Percentiles rank a stretch among this genome's conserved stretches.
Evolutionary conservation across 805 yeast species (phyloP).

Genomic region (Candida insectalens): DNA sequence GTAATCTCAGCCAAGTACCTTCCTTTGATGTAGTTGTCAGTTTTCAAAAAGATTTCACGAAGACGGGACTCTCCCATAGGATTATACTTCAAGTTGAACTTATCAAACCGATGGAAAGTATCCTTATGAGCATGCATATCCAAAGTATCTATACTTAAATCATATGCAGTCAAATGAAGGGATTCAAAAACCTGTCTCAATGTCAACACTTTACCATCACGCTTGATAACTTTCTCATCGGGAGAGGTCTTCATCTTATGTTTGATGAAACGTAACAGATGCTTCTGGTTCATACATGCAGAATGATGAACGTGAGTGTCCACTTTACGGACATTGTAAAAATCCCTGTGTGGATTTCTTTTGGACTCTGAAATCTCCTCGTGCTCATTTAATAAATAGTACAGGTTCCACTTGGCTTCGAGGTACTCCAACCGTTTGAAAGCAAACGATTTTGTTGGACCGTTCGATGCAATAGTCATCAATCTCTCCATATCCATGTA

Average conservation of each 20-base stretch:
- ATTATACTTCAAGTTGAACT: conserved; percentile 92
- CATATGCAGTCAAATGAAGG: conserved; percentile 85
- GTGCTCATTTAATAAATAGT: conserved; percentile 79
- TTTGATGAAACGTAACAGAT: conserved; percentile 85
- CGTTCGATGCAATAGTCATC: conserved; percentile 74
- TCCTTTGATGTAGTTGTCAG: conserved; percentile 89
- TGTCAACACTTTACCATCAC: conserved; percentile 86
- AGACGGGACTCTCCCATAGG: conserved; percentile 97
- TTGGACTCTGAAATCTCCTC: conserved; percentile 88
- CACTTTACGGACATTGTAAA: conserved; percentile 91
- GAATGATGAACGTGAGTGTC: conserved; percentile 99
- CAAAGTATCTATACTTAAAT: conserved; percentile 87
- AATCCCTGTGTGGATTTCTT: conserved; percentile 93
- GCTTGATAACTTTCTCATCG: conserved; percentile 81
- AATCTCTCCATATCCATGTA: conserved; percentile 74
- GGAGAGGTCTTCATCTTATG: conserved; percentile 83
- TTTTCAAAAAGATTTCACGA: conserved; percentile 91
- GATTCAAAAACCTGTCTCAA: conserved; percentile 88
- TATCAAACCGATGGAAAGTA: conserved; percentile 95
- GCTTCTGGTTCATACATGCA: conserved; percentile 99
- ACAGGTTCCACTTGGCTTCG: conserved; percentile 95
- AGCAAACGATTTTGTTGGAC: conserved; percentile 95
- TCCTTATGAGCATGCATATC: conserved; percentile 99
- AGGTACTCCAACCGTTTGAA: conserved; percentile 86
- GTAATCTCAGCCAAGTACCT: conserved; percentile 88